phyloP scores from a whole-genome alignment of 2,329 filamentous ascomycete species.

The Pseudocercospora fijiensis region DNA sequence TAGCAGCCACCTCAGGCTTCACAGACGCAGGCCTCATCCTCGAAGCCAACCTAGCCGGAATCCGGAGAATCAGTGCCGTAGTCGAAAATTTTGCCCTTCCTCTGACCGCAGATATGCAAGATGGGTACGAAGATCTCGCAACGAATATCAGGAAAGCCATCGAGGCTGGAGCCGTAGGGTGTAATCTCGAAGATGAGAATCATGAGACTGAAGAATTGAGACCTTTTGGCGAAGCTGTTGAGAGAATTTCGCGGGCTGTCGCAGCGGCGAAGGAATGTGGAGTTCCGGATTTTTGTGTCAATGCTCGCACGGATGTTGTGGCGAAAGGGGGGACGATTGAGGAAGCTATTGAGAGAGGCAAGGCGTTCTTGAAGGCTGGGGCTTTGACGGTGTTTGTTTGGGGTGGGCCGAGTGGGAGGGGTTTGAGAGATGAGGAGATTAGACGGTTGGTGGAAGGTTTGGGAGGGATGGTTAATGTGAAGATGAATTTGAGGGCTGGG shows the following conservation, averaged over 20 bases:
- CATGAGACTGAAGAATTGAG: slow-evolving; percentile 40
- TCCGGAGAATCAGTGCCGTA: slow-evolving; percentile 48
- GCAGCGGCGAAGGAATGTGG: slow-evolving; percentile 48
- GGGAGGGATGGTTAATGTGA: slow-evolving; percentile 53
- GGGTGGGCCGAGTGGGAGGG: slow-evolving; percentile 51
- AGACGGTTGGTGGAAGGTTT: slow-evolving; percentile 50
- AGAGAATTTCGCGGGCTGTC: slow-evolving; percentile 48
- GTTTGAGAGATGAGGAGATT: slow-evolving; percentile 50
- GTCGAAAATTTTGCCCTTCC: slow-evolving; percentile 47
- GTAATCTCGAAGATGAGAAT: slow-evolving; percentile 59
- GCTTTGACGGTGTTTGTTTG: slow-evolving; percentile 62
- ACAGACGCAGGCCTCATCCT: slow-evolving; percentile 47
- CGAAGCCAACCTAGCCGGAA: slow-evolving; percentile 52
- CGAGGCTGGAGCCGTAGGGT: slow-evolving; percentile 55
- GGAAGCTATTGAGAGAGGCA: slow-evolving; percentile 56
- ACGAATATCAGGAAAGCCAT: slow-evolving; percentile 50
- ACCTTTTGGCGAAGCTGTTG: slow-evolving; percentile 49
- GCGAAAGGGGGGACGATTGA: slow-evolving; percentile 43
- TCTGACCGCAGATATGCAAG: slow-evolving; percentile 60
- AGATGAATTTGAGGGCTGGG: slow-evolving; percentile 41
- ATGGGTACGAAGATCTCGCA: slow-evolving; percentile 57
- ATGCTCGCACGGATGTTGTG: slow-evolving; percentile 59
- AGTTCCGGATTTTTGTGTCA: slow-evolving; percentile 57
- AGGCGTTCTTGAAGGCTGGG: slow-evolving; percentile 58
- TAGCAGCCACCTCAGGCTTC: slow-evolving; percentile 38